Percentiles rank a stretch among this genome's conserved stretches.
Conservation (phyloP, 2,329 filamentous ascomycete genomes). For the Lachnellula hyalina region DNA sequence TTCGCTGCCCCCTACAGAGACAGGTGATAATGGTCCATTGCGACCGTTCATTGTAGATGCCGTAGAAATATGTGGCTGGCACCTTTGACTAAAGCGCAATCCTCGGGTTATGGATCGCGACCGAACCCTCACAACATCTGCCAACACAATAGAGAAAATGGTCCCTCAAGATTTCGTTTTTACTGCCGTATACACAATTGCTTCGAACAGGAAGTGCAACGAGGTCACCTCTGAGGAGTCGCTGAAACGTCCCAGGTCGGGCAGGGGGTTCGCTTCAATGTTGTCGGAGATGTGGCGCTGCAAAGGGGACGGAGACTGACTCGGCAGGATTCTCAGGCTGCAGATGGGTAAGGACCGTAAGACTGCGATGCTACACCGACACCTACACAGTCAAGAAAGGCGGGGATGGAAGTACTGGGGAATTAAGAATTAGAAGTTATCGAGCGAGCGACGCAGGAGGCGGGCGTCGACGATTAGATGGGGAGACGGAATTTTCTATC, state of each 20-base stretch:
- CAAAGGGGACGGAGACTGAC: neutral
- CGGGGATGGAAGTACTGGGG: neutral
- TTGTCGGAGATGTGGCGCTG: neutral
- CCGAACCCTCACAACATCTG: constrained; percentile 11
- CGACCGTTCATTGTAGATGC: constrained; percentile 58
- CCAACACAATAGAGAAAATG: constrained; percentile 5
- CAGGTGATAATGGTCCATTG: constrained; percentile 74
- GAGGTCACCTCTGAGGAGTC: neutral
- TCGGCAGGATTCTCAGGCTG: neutral
- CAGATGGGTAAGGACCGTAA: constrained; percentile 20
- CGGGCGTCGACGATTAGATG: neutral
- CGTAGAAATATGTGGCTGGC: constrained; percentile 16
- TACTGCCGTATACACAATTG: constrained; percentile 8
- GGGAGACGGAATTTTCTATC: neutral
- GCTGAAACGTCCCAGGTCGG: constrained; percentile 12
- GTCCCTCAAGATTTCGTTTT: constrained; percentile 1
- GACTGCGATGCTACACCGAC: constrained; percentile 10
- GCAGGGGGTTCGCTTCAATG: constrained; percentile 16
- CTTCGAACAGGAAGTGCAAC: constrained; percentile 12
- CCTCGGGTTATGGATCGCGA: constrained; percentile 13
- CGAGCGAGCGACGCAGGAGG: neutral
- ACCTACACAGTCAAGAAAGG: constrained; percentile 6
- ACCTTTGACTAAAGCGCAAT: constrained; percentile 11
- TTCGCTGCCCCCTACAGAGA: constrained; percentile 77
- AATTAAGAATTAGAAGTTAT: neutral